Evolutionary conservation across 768 basidiomycete genomes (phyloP).

Genomic region (Russula olivacea): DNA sequence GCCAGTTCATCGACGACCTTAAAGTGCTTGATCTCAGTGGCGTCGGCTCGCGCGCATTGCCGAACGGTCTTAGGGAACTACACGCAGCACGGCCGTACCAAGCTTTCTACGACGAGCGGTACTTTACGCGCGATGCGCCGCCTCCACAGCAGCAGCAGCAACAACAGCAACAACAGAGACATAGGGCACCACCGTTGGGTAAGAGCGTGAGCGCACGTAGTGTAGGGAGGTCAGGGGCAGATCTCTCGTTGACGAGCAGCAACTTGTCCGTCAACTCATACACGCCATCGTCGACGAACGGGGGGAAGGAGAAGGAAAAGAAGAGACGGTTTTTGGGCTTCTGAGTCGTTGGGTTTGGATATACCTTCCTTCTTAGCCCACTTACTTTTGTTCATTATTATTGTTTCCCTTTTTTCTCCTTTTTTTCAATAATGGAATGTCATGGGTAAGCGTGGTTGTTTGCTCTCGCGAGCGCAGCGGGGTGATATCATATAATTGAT

Average conservation of each 20-base stretch:
- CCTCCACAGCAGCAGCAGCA: constrained; percentile 43
- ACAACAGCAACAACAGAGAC: constrained; percentile 34
- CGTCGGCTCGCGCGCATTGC: constrained; percentile 64
- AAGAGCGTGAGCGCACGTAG: constrained; percentile 28
- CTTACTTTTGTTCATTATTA: constrained; percentile 9
- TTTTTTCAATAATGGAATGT: not conserved
- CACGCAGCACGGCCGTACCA: constrained; percentile 52
- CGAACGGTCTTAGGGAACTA: constrained; percentile 59
- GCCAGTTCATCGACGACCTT: constrained; percentile 79
- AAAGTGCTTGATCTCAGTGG: constrained; percentile 85
- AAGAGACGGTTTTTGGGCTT: constrained; percentile 43
- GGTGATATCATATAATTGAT: constrained; percentile 8
- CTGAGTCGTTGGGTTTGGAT: not conserved
- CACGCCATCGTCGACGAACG: constrained; percentile 15
- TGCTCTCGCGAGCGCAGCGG: not conserved
- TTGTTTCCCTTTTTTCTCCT: not conserved
- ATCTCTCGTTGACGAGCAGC: constrained; percentile 49
- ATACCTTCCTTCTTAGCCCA: not conserved
- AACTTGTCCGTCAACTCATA: constrained; percentile 30
- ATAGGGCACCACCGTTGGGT: constrained; percentile 32
- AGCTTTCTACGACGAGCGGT: constrained; percentile 75
- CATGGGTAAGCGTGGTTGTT: not conserved
- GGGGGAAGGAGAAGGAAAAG: constrained; percentile 54
- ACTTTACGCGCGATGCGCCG: constrained; percentile 60
- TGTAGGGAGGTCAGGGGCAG: constrained; percentile 35